Evolutionary conservation across 208 protist species (phyloP).

Genomic region (Leishmania gerbilli): DNA sequence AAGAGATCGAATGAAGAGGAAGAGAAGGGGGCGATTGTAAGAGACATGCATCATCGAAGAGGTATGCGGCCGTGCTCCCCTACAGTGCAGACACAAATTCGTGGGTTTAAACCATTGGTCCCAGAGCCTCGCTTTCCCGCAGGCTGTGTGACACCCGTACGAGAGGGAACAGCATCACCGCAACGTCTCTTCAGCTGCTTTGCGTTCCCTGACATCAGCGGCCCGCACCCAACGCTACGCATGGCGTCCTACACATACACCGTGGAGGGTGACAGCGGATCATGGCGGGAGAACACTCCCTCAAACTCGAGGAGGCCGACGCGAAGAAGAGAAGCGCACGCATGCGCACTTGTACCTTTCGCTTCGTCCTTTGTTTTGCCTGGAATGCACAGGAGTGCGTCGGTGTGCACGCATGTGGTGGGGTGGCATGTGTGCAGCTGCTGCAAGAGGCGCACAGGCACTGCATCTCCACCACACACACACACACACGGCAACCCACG

Average conservation of each 20-base stretch:
- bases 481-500: not conserved
- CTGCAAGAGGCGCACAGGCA: constrained; percentile 2
- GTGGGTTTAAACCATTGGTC: not conserved
- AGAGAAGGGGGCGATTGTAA: not conserved
- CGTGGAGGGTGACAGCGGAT: not conserved
- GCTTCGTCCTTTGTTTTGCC: constrained; percentile 3
- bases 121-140: not conserved
- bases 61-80: not conserved
- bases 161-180: not conserved
- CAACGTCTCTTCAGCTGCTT: not conserved
- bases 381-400: not conserved
- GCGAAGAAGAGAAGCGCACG: not conserved
- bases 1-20: not conserved
- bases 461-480: not conserved
- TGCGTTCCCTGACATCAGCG: not conserved
- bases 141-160: not conserved
- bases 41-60: not conserved
- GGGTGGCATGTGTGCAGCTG: not conserved
- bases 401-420: not conserved
- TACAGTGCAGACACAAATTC: not conserved
- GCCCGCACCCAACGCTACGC: not conserved
- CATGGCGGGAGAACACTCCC: not conserved
- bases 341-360: not conserved
- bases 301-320: not conserved
- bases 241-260: not conserved